Evolutionary conservation across 2,329 filamentous ascomycete species (phyloP), one percentile per base, ranked within the genome.

Genomic region (Cadophora gregata): DNA sequence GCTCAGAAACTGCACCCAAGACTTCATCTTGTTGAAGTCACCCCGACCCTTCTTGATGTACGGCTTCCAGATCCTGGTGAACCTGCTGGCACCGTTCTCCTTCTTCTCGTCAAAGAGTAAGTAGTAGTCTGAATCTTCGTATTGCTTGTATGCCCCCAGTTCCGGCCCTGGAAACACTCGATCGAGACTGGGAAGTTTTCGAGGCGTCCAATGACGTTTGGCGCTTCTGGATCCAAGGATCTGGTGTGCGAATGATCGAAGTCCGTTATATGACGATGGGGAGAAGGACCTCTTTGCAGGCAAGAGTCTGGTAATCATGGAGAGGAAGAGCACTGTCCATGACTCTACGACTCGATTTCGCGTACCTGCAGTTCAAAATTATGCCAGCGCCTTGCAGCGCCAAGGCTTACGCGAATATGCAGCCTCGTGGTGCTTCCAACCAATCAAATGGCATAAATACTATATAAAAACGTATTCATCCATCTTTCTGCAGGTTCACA

Each of bases 1-100:
- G 21, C 90, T 91, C 69, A 95, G 78, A 73, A 98, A 81, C 78
- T 96, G 90, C 65, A 94, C 83, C 74, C 83, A 88, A 76, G 85
- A 90, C 73, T 89, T 85, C 94, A 97, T 97, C 38, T 70, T 77
- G 45, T 48, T 64, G 27, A 42, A 58, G 12, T 38, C 59, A 8
- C 63, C 36, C 21, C 25, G 21, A 45, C 48, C 14, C 55, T 14
- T 27, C 12, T 58, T 58, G 31, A 36, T 14, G 7, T 3, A 24
- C 7, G 53, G 53, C 21, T 21, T 42, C 55, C 55, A 58, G 10
- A 42, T 14, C 21, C 21, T 62, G 27, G 3, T n/a, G 25, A 48
- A 27, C 19, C 51, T 66, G 42, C 53, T 59, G 27, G 66, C 51
- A 47, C 62, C 64, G 29, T 62, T 50, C 42, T 63, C 45, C 45